Evolutionary conservation across 2,329 filamentous ascomycete genomes (phyloP).

Genomic region (Bipolaris cookei): DNA sequence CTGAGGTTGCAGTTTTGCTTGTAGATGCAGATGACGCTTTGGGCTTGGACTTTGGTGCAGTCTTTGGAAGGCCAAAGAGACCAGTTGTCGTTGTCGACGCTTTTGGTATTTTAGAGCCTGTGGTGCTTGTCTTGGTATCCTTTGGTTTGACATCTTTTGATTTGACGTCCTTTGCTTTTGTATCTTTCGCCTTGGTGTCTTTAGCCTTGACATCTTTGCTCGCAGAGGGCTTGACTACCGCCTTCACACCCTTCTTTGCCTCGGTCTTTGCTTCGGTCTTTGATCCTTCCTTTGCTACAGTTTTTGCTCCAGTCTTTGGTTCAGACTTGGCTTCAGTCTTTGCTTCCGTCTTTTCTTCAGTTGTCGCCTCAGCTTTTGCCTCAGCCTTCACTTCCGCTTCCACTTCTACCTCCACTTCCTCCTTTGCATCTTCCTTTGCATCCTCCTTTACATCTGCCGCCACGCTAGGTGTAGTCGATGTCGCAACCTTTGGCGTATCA

Average conservation of each 20-base stretch:
- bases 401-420: background rate
- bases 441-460: background rate
- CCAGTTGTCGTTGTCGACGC: slow-evolving; percentile 7
- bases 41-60: slow-evolving; percentile 9
- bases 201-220: slow-evolving; percentile 4
- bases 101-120: slow-evolving; percentile 8
- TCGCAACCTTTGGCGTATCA: slow-evolving; percentile 30
- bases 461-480: slow-evolving; percentile 8
- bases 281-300: background rate
- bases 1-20: background rate
- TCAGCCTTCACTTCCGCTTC: background rate
- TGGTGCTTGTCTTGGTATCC: slow-evolving; percentile 1
- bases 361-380: background rate
- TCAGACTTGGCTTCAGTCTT: background rate
- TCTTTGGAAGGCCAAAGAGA: slow-evolving; percentile 12
- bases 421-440: background rate
- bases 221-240: background rate
- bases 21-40: slow-evolving; percentile 3
- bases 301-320: background rate
- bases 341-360: background rate
- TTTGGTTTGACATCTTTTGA: slow-evolving; percentile 1
- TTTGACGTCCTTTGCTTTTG: slow-evolving; percentile 3
- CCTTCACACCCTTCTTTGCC: background rate
- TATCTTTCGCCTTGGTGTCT: background rate
- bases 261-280: background rate